Conservation (phyloP, 768 basidiomycete species). For the Cubamyces sp. region DNA sequence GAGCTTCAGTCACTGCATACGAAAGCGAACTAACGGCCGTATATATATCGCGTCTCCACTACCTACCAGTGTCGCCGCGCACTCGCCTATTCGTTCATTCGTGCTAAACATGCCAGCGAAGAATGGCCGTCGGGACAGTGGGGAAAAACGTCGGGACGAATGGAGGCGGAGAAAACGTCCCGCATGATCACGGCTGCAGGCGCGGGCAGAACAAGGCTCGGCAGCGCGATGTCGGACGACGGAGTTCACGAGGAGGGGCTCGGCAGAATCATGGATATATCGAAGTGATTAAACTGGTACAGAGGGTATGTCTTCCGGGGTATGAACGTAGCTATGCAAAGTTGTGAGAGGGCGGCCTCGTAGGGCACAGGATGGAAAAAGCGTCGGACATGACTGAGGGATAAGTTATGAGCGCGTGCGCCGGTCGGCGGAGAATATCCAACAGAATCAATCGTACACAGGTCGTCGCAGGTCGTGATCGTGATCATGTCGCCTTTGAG, state of each 20-base stretch:
- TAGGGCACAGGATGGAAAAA: background rate
- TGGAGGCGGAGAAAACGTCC: slow-evolving; percentile 10
- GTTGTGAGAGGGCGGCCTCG: background rate
- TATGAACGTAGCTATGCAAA: slow-evolving; percentile 17
- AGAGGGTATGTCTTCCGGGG: slow-evolving; percentile 23
- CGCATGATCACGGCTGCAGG: slow-evolving; percentile 22
- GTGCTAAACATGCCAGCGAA: slow-evolving; percentile 20
- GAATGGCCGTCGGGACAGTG: slow-evolving; percentile 12
- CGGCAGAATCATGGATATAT: slow-evolving; percentile 32
- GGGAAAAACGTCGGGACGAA: slow-evolving; percentile 20
- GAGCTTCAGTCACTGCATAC: background rate
- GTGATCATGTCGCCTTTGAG: slow-evolving; percentile 34
- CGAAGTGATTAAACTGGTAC: slow-evolving; percentile 25
- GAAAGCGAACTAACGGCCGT: background rate
- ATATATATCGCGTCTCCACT: slow-evolving; percentile 9
- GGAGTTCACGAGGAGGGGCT: slow-evolving; percentile 19
- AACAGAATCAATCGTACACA: slow-evolving; percentile 9
- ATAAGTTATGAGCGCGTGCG: slow-evolving; percentile 21
- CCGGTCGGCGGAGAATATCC: background rate
- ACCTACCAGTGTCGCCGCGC: background rate
- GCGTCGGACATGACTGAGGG: slow-evolving; percentile 11
- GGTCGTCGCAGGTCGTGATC: slow-evolving; percentile 8
- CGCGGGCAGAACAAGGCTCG: background rate
- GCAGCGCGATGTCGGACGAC: slow-evolving; percentile 29
- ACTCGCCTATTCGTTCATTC: background rate